Conservation (phyloP, 2,329 filamentous ascomycete species). For the Ascocoryne sarcoides region DNA sequence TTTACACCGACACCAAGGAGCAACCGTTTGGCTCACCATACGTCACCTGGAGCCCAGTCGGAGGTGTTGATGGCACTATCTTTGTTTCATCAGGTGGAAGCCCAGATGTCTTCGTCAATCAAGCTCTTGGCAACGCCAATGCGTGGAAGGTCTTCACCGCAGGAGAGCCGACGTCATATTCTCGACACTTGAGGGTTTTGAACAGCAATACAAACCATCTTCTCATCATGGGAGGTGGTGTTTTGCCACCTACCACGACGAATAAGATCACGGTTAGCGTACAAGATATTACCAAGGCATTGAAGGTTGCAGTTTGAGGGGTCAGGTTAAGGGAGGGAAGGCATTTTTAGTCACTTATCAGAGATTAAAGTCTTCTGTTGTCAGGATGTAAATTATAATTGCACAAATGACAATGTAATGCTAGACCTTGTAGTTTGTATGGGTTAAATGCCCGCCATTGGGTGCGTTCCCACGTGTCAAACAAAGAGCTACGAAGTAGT, state of each 20-base stretch:
- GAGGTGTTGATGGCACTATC: conserved; percentile 25
- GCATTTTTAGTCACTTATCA: no score
- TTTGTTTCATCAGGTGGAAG: conserved; percentile 21
- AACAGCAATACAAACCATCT: conserved; percentile 20
- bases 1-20: conserved; percentile 17
- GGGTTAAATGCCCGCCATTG: no score
- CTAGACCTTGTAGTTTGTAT: no score
- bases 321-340: not conserved
- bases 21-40: conserved; percentile 26
- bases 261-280: conserved; percentile 27
- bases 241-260: conserved; percentile 22
- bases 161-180: conserved; percentile 21
- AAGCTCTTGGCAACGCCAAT: conserved; percentile 20
- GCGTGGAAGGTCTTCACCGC: conserved; percentile 24
- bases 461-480: no score
- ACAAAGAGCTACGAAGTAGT: no score
- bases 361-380: no score
- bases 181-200: conserved; percentile 24
- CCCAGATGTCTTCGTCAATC: conserved; percentile 25
- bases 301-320: conserved; percentile 7
- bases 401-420: no score
- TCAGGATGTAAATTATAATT: no score
- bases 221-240: conserved; percentile 26
- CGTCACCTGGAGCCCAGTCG: conserved; percentile 23
- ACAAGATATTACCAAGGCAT: conserved; percentile 19